Percentiles rank a stretch among this genome's conserved stretches.
Conservation (phyloP, 805 yeast genomes). For the Saturnispora serradocipensis region DNA sequence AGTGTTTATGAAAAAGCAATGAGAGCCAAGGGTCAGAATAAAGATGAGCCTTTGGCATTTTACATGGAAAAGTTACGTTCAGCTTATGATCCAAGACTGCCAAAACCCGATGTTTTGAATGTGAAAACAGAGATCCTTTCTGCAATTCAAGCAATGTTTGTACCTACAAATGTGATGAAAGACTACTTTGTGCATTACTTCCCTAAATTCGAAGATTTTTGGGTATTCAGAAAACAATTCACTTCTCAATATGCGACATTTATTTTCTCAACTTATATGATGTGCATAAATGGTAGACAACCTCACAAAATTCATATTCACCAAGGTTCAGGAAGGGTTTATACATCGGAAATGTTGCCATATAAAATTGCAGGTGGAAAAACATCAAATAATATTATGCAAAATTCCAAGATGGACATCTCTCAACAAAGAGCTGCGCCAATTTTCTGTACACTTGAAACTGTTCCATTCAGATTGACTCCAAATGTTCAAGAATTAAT, state of each 20-base stretch:
- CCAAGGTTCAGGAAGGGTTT: constrained; percentile 74
- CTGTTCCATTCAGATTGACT: constrained; percentile 92
- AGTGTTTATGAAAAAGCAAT: constrained; percentile 89
- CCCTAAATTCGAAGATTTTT: constrained; percentile 82
- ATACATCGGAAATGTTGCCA: constrained; percentile 95
- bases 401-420: constrained; percentile 38
- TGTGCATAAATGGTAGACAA: constrained; percentile 86
- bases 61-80: constrained; percentile 79
- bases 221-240: constrained; percentile 94
- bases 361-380: constrained; percentile 57
- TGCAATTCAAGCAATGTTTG: constrained; percentile 79
- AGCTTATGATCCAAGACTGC: constrained; percentile 87
- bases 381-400: constrained; percentile 32
- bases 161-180: constrained; percentile 75
- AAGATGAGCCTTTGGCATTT: constrained; percentile 86
- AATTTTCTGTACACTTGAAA: constrained; percentile 79
- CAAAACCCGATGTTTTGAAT: constrained; percentile 84
- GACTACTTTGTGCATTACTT: constrained; percentile 66
- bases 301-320: constrained; percentile 89
- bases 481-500: constrained; percentile 91
- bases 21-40: constrained; percentile 55
- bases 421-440: constrained; percentile 58
- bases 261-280: constrained; percentile 85
- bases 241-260: constrained; percentile 92
- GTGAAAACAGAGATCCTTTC: constrained; percentile 85